These are phyloP conservation scores for Pleurostoma richardsiae DNA, from an alignment of 2,329 filamentous ascomycete species.

Conservation along the genomic window DNA sequence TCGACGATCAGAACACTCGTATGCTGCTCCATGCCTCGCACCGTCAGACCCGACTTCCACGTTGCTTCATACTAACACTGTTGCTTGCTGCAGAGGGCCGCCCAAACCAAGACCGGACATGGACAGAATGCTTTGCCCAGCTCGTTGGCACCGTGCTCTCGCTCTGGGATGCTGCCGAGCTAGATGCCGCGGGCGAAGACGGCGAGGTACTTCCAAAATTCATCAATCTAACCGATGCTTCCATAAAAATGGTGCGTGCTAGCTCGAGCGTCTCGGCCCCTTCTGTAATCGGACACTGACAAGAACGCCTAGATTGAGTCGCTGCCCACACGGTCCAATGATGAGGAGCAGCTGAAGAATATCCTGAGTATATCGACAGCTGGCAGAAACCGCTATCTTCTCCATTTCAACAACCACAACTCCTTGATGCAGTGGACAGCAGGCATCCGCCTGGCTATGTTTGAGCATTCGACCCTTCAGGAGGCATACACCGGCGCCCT, in stretches of 20 bases:
- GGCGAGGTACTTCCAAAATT: slow-evolving; percentile 56
- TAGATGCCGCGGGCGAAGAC: slow-evolving; percentile 81
- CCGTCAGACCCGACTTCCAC: slow-evolving; percentile 12
- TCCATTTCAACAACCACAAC: slow-evolving; percentile 94
- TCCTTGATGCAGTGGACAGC: slow-evolving; percentile 95
- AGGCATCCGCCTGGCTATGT: slow-evolving; percentile 89
- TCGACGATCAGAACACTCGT: slow-evolving; percentile 93
- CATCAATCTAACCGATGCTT: slow-evolving; percentile 95
- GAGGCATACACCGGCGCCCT: slow-evolving; percentile 95
- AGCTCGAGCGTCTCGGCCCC: background rate
- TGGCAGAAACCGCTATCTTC: slow-evolving; percentile 87
- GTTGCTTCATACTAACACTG: too few relatives aligned
- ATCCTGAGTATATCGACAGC: slow-evolving; percentile 95
- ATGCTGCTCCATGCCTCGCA: slow-evolving; percentile 32
- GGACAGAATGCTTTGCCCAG: slow-evolving; percentile 96
- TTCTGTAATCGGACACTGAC: slow-evolving; percentile 9
- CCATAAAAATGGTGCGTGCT: slow-evolving; percentile 83
- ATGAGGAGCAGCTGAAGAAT: slow-evolving; percentile 82
- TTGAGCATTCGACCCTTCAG: slow-evolving; percentile 85
- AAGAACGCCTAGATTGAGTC: slow-evolving; percentile 65
- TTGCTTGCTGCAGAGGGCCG: slow-evolving; percentile 62
- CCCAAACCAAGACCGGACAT: slow-evolving; percentile 79
- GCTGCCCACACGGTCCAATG: slow-evolving; percentile 72
- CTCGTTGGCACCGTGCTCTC: slow-evolving; percentile 93
- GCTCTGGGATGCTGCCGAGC: slow-evolving; percentile 88